Conservation (phyloP, 2,329 filamentous ascomycete species). For the Pyrenochaeta sp. region DNA sequence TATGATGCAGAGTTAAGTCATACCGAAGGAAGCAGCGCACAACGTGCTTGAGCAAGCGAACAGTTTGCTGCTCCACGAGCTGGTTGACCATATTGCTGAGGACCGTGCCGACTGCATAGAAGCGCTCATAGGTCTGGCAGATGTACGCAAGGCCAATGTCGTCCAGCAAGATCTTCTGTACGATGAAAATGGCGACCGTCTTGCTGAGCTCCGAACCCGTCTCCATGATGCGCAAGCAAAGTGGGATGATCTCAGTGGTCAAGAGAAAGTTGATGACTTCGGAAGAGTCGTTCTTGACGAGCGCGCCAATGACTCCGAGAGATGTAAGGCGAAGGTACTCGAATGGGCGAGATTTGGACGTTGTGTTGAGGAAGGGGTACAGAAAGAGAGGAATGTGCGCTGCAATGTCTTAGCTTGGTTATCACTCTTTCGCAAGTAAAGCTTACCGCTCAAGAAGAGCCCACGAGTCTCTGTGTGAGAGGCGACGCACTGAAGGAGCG, state of each 20-base stretch:
- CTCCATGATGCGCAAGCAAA: constrained; percentile 98
- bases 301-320: constrained; percentile 92
- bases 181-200: constrained; percentile 99
- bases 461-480: constrained; percentile 96
- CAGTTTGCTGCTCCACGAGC: constrained; percentile 96
- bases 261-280: constrained; percentile 99
- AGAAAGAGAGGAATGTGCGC: constrained; percentile 97
- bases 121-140: constrained; percentile 97
- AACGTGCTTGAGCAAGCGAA: constrained; percentile 94
- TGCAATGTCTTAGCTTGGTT: constrained; percentile 50
- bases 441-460: constrained; percentile 85
- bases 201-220: constrained; percentile 98
- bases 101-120: constrained; percentile 97
- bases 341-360: constrained; percentile 95
- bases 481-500: constrained; percentile 94
- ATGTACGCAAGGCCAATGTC: constrained; percentile 98
- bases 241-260: constrained; percentile 96
- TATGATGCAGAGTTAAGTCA: constrained; percentile 40
- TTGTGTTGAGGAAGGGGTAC: constrained; percentile 98
- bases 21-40: constrained; percentile 96
- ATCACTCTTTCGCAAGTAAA: background rate
- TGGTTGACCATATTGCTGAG: constrained; percentile 99
- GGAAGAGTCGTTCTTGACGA: constrained; percentile 98
- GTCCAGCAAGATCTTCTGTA: constrained; percentile 97
- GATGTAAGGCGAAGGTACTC: constrained; percentile 97